Conservation (phyloP, 108 stramenopile genomes). For the Skeletonema menzelii region DNA sequence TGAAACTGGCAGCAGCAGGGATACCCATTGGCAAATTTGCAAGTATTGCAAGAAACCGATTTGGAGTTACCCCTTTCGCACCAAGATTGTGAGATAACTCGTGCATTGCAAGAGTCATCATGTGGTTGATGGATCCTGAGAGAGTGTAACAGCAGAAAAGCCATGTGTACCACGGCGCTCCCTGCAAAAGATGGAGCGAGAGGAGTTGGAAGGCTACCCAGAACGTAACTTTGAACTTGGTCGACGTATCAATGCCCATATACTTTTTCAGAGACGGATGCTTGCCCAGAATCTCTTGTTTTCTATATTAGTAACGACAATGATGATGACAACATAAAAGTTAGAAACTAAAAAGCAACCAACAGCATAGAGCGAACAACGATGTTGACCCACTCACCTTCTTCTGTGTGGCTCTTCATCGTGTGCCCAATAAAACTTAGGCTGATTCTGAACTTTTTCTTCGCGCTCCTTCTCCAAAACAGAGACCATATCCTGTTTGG, state of each 20-base stretch:
- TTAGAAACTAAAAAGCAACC: neutral
- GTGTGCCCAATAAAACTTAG: constrained; percentile 48
- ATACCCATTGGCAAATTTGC: constrained; percentile 90
- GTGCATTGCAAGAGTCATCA: constrained; percentile 88
- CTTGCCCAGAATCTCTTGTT: constrained; percentile 75
- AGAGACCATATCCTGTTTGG: neutral
- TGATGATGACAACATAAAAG: neutral
- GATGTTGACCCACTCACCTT: constrained; percentile 22
- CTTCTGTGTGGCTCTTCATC: constrained; percentile 57
- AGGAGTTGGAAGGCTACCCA: constrained; percentile 59
- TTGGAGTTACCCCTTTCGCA: constrained; percentile 61
- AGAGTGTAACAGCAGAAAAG: constrained; percentile 69
- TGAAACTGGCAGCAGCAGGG: constrained; percentile 85
- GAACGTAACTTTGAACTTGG: constrained; percentile 63
- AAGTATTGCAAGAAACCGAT: constrained; percentile 78
- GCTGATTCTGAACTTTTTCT: constrained; percentile 28
- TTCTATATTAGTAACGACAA: constrained; percentile 20
- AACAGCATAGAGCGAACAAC: constrained; percentile 17
- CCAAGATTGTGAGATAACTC: constrained; percentile 92
- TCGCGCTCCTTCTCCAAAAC: constrained; percentile 34
- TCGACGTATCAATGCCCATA: constrained; percentile 75
- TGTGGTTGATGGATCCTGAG: constrained; percentile 84
- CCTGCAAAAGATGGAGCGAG: constrained; percentile 61
- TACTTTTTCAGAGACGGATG: constrained; percentile 83
- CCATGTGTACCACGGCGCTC: constrained; percentile 46